Base-by-base conservation (phyloP, 2,329 filamentous ascomycete genomes). In the Neofusicoccum ribis region DNA sequence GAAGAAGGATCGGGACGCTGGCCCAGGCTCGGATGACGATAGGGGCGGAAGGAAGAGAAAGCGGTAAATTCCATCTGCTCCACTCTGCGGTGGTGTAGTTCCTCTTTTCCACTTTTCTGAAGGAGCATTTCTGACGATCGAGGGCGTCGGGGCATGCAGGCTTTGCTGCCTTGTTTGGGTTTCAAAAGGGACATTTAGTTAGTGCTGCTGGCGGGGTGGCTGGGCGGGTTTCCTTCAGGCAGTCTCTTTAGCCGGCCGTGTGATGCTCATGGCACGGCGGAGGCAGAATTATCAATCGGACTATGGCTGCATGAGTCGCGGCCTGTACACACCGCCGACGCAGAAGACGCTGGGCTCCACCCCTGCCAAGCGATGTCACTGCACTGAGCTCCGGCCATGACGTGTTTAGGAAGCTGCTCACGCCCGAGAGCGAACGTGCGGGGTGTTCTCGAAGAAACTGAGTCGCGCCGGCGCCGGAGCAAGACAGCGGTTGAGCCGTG, bases 31-130 rank as follows among this genome's bases (percentile, higher is more conserved):
- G 58, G 84, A 86, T 61, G 86, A 87, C 36, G 80, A 83, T 68
- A 82, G 83, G 37, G 80, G 90, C 2, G 80, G 90, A 3, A 92
- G 89, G 81, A 92, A 93, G 80, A 88, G 91, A 73, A 93, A 94
- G 78, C 85, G 89, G 54, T 89, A 88, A 75, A 50, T 41, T 37
- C 50, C 34, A 44, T 27, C 52, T 31, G 43, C 41, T 56, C 51
- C 61, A 36, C 61, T 47, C 23, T 44, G 37, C 12, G n/a, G 31
- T 44, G 49, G 37, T 46, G 43, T 37, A 54, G 50, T 54, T 64
- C 43, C 61, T 54, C 61, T 64, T 52, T 64, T 54, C 61, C 61
- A 64, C 61, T 64, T 64, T 64, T 64, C 50, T 36, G 43, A 47
- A 23, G n/a, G 31, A 20, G n/a, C 37, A 36, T 34, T 37, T 64